phyloP scores from a whole-genome alignment of 2,329 filamentous ascomycete genomes.

The Lachnellula suecica region DNA sequence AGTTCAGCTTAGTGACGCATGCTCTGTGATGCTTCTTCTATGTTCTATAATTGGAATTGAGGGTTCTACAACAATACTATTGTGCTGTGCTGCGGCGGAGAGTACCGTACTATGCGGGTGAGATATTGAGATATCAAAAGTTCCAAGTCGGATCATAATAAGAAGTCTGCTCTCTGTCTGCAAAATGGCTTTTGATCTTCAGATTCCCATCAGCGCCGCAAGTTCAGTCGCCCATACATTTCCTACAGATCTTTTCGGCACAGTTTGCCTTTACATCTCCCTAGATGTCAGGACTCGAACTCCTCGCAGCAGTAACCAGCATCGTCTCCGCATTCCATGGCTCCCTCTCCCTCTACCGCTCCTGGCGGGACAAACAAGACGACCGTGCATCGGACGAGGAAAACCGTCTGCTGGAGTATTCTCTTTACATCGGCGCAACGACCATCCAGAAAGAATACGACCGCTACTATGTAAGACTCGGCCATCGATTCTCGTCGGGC shows the following conservation, averaged over 20 bases:
- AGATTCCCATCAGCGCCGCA: neutral
- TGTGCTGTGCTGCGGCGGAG: neutral
- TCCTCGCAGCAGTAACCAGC: slow-evolving; percentile 7
- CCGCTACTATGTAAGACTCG: slow-evolving; percentile 2
- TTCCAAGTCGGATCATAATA: neutral
- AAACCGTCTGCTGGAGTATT: slow-evolving; percentile 6
- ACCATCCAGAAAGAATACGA: slow-evolving; percentile 13
- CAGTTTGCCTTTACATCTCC: neutral
- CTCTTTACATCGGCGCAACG: slow-evolving; percentile 4
- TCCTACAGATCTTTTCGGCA: too few relatives aligned
- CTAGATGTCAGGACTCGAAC: slow-evolving; percentile 10
- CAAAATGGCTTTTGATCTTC: neutral
- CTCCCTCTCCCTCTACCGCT: slow-evolving; percentile 1
- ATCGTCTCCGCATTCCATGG: slow-evolving; percentile 9
- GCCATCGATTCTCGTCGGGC: slow-evolving; percentile 5
- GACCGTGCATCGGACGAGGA: slow-evolving; percentile 3
- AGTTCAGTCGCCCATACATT: neutral
- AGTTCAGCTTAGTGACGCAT: neutral
- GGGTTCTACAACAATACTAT: neutral
- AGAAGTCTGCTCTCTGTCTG: neutral
- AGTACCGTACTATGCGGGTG: neutral
- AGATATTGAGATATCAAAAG: neutral
- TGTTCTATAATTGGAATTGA: neutral
- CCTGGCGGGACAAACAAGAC: slow-evolving; percentile 2
- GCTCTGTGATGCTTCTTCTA: neutral